phyloP scores from a whole-genome alignment of 2,329 filamentous ascomycete species.

The Neofusicoccum sp. region DNA sequence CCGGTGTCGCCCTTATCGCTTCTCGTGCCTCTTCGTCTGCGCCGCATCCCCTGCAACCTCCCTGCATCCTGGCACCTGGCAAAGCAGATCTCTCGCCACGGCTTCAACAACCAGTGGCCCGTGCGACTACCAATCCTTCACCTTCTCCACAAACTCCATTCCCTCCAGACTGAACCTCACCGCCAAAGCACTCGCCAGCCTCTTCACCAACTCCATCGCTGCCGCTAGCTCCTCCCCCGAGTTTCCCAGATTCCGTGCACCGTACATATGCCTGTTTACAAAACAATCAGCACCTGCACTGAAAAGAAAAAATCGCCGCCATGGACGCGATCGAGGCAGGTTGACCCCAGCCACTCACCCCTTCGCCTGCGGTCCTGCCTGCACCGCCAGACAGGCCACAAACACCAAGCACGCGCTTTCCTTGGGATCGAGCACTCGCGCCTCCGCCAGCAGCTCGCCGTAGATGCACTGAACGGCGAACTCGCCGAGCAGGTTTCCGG shows the following conservation, averaged over 20 bases:
- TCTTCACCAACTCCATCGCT: conserved; percentile 8
- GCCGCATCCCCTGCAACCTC: background rate
- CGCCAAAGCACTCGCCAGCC: background rate
- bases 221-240: conserved; percentile 13
- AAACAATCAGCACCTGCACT: background rate
- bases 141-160: conserved; percentile 17
- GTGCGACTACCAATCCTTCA: conserved; percentile 3
- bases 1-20: background rate
- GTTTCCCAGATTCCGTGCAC: conserved; percentile 19
- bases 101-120: too few relatives aligned
- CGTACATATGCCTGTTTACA: conserved; percentile 16
- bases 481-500: conserved; percentile 18
- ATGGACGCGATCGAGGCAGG: too few relatives aligned
- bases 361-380: conserved; percentile 16
- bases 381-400: conserved; percentile 7
- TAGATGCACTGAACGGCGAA: conserved; percentile 22
- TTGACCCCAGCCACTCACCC: background rate
- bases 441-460: conserved; percentile 19
- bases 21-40: too few relatives aligned
- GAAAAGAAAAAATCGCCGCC: background rate
- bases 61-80: background rate
- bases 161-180: background rate
- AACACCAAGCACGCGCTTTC: conserved; percentile 17
- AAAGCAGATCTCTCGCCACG: too few relatives aligned
- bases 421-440: background rate